Conservation (phyloP, 345 rosid species). For the Salix koriyanagi region DNA sequence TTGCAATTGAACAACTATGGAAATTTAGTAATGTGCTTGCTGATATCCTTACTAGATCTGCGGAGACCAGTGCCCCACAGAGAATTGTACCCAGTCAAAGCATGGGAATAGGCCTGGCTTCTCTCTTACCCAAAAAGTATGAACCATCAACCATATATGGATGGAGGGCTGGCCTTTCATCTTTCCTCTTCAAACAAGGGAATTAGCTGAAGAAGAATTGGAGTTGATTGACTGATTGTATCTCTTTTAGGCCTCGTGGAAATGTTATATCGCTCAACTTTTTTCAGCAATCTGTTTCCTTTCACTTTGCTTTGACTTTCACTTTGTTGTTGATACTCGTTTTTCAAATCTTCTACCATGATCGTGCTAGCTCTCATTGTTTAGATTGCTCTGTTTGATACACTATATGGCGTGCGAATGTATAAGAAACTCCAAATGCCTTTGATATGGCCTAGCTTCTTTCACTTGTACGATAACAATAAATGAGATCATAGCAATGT, state of each 20-base stretch:
- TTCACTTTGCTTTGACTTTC: background rate
- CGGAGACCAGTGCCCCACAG: conserved; percentile 37
- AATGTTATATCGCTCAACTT: background rate
- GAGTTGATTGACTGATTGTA: conserved; percentile 3
- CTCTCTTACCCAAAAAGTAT: conserved; percentile 52
- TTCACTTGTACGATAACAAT: background rate
- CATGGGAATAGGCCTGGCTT: conserved; percentile 40
- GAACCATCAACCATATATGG: conserved; percentile 54
- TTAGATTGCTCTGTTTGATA: background rate
- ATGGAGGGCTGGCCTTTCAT: conserved; percentile 65
- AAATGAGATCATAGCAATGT: background rate
- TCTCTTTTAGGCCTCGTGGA: background rate
- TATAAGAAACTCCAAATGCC: background rate
- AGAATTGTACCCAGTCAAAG: conserved; percentile 30
- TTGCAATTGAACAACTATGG: background rate
- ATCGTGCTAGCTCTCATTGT: background rate
- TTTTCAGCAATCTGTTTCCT: background rate
- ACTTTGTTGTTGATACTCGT: background rate
- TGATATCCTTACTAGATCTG: conserved; percentile 35
- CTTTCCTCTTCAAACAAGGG: conserved; percentile 63
- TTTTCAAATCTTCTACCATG: background rate
- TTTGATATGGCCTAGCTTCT: background rate
- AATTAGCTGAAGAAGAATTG: conserved; percentile 23
- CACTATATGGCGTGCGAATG: background rate
- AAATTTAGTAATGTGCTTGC: conserved; percentile 3